These are phyloP conservation scores for Naumovozyma baii DNA, from an alignment of 805 yeast species.

Conservation along the genomic window DNA sequence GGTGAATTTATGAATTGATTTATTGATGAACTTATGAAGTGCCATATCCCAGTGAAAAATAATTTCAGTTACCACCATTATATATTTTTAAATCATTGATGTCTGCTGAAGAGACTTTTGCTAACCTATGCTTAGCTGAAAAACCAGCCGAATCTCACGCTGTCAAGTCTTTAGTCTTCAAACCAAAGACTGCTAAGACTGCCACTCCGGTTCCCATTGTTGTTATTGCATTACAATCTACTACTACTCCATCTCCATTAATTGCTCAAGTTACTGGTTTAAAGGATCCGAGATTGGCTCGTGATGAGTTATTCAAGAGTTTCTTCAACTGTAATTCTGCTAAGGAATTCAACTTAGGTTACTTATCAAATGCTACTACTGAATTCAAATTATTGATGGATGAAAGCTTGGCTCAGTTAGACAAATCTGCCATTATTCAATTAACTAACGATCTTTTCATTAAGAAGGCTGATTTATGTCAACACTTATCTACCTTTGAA, in stretches of 20 bases:
- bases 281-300: conserved; percentile 83
- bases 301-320: conserved; percentile 63
- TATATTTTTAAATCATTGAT: conserved; percentile 1
- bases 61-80: not conserved
- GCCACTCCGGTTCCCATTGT: conserved; percentile 72
- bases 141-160: conserved; percentile 38
- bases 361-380: conserved; percentile 32
- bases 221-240: conserved; percentile 62
- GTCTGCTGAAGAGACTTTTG: conserved; percentile 51
- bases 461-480: conserved; percentile 19
- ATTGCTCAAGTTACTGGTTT: conserved; percentile 60
- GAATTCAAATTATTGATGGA: conserved; percentile 25
- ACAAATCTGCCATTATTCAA: conserved; percentile 24
- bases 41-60: too few relatives aligned
- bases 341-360: conserved; percentile 24
- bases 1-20: not conserved
- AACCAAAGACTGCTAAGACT: conserved; percentile 82
- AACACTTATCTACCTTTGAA: conserved; percentile 34
- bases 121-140: conserved; percentile 54
- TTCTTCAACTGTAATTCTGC: conserved; percentile 32
- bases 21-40: too few relatives aligned
- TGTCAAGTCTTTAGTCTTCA: conserved; percentile 74
- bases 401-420: conserved; percentile 32
- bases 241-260: conserved; percentile 56
- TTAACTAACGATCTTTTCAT: conserved; percentile 22